Percentiles rank a stretch among this genome's conserved stretches.
phyloP scores from a whole-genome alignment of 257 asterid species.

The Nicotiana undulata region DNA sequence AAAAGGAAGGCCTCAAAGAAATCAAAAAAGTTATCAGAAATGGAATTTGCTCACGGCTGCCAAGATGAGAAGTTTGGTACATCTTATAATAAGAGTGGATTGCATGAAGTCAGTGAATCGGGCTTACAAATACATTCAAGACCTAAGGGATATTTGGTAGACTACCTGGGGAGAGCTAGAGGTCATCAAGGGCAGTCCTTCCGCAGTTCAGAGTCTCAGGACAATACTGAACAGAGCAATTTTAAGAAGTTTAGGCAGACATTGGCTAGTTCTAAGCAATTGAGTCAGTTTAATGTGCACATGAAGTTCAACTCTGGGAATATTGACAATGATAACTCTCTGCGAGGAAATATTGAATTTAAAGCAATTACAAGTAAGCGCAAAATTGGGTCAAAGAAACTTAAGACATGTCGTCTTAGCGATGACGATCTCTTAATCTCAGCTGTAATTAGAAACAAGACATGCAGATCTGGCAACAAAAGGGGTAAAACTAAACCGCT shows the following conservation, averaged over 20 bases:
- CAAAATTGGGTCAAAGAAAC: slow-evolving; percentile 35
- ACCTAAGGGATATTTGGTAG: background rate
- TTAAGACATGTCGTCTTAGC: slow-evolving; percentile 35
- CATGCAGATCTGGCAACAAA: slow-evolving; percentile 35
- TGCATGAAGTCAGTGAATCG: slow-evolving; percentile 2
- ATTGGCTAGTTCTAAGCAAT: background rate
- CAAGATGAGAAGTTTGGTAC: slow-evolving; percentile 15
- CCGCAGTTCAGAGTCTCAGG: background rate
- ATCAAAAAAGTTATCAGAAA: slow-evolving; percentile 62
- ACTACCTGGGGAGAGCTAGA: background rate
- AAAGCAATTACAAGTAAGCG: background rate
- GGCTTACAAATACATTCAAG: background rate
- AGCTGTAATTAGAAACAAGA: slow-evolving; percentile 54
- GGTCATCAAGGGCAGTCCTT: background rate
- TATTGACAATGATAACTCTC: background rate
- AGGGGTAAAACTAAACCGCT: slow-evolving; percentile 45
- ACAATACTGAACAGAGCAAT: background rate
- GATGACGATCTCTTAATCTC: slow-evolving; percentile 83
- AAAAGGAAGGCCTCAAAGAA: slow-evolving; percentile 45
- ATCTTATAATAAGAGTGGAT: slow-evolving; percentile 3
- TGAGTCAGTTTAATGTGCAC: background rate
- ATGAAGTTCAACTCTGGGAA: background rate
- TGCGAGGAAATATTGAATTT: background rate
- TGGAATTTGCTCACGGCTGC: slow-evolving; percentile 32
- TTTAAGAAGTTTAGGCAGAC: background rate